These are phyloP conservation scores for Acrodontium crateriforme DNA, from an alignment of 2,329 filamentous ascomycete genomes.

Conservation along the genomic window DNA sequence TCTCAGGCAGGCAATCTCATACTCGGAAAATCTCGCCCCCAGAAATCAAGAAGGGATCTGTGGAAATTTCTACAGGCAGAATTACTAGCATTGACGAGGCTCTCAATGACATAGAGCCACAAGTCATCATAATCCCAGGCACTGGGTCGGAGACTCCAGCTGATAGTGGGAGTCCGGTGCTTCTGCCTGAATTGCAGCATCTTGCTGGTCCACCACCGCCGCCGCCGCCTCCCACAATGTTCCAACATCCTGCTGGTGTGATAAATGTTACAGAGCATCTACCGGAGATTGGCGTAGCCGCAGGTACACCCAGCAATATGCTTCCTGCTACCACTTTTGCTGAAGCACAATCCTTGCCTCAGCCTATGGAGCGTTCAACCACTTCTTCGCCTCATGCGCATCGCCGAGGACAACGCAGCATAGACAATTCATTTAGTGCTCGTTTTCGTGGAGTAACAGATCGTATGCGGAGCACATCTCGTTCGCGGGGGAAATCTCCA, in stretches of 20 bases:
- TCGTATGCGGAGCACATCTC: slow-evolving; percentile 45
- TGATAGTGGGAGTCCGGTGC: no score
- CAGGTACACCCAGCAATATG: slow-evolving; percentile 7
- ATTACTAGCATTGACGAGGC: slow-evolving; percentile 39
- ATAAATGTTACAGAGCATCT: no score
- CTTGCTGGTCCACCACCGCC: slow-evolving; percentile 38
- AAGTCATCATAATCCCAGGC: slow-evolving; percentile 32
- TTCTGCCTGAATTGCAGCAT: slow-evolving; percentile 48
- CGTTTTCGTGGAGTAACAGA: slow-evolving; percentile 42
- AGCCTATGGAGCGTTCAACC: slow-evolving; percentile 17
- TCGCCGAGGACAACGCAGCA: slow-evolving; percentile 41
- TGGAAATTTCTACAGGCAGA: not conserved
- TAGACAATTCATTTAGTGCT: slow-evolving; percentile 43
- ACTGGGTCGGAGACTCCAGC: slow-evolving; percentile 21
- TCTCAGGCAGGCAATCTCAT: slow-evolving; percentile 24
- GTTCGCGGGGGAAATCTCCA: no score
- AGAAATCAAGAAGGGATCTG: slow-evolving; percentile 15
- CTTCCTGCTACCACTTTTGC: slow-evolving; percentile 12
- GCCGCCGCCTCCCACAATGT: slow-evolving; percentile 24
- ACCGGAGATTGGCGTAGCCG: slow-evolving; percentile 30
- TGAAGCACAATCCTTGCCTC: slow-evolving; percentile 12
- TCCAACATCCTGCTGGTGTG: slow-evolving; percentile 17
- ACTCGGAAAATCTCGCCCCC: slow-evolving; percentile 31
- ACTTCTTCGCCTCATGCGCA: slow-evolving; percentile 28
- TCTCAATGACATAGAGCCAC: slow-evolving; percentile 29